These are phyloP conservation scores for Jaenimonas drosophilae DNA, from an alignment of 208 protist species.

Conservation along the genomic window DNA sequence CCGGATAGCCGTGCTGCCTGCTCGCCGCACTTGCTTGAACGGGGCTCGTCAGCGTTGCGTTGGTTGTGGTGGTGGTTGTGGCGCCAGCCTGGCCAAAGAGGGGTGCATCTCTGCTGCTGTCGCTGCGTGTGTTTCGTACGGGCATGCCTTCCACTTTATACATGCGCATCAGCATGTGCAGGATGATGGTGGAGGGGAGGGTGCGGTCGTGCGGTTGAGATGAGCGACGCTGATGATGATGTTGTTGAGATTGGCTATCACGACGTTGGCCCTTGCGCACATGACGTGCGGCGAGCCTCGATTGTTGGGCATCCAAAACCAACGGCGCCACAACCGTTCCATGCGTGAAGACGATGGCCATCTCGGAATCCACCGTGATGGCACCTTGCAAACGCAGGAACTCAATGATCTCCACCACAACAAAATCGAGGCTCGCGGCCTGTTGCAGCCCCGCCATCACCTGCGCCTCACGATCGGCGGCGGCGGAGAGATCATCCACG, in stretches of 20 bases:
- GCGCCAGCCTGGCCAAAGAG: too few species aligned
- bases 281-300: too few species aligned
- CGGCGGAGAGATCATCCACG: constrained; percentile 1
- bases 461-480: not conserved
- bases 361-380: constrained; percentile 35
- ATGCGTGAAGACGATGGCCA: constrained; percentile 62
- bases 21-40: not conserved
- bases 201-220: too few species aligned
- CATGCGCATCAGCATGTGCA: too few species aligned
- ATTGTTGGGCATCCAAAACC: not conserved
- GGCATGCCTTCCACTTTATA: too few species aligned
- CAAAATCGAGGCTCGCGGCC: constrained; percentile 26
- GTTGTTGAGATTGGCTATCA: too few species aligned
- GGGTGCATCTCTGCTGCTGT: too few species aligned
- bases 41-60: not conserved
- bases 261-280: too few species aligned
- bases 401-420: constrained; percentile 63
- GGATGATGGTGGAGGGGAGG: too few species aligned
- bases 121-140: too few species aligned
- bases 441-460: constrained; percentile 7
- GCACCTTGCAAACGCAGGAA: constrained; percentile 44
- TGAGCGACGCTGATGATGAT: too few species aligned
- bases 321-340: constrained; percentile 19
- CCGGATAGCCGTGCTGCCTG: constrained; percentile 4
- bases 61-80: not conserved